A percentile compares a stretch with the other conserved stretches of the same genome.
phyloP scores from a whole-genome alignment of 176 grass and related monocot species.

The Musa troglodytarum region DNA sequence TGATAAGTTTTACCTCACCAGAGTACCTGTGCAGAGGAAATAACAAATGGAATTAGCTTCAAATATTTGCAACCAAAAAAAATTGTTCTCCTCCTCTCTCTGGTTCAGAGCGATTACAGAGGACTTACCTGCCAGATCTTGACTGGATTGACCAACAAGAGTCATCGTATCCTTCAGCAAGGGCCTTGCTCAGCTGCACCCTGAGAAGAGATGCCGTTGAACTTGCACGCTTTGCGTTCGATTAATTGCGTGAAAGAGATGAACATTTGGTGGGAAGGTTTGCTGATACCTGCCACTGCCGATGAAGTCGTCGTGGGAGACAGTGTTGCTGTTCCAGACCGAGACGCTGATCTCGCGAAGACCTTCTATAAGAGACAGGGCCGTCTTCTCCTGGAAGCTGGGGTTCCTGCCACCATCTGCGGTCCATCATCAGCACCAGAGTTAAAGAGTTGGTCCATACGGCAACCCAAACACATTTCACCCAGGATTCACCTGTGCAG shows the following conservation, averaged over 20 bases:
- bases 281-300: conserved; percentile 6
- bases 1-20: conserved; percentile 13
- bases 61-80: background rate
- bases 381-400: conserved; percentile 7
- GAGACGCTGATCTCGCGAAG: conserved; percentile 11
- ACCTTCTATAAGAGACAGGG: conserved; percentile 4
- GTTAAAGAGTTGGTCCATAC: too few species aligned
- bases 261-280: background rate
- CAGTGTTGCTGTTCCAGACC: conserved; percentile 11
- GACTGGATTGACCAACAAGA: conserved; percentile 5
- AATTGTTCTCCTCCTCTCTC: background rate
- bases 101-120: too few species aligned
- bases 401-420: conserved; percentile 17
- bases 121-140: background rate
- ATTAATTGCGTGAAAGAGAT: background rate
- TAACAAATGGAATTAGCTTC: background rate
- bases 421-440: too few species aligned
- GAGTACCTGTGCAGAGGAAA: background rate
- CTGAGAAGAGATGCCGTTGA: background rate
- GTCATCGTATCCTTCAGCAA: conserved; percentile 7
- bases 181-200: conserved; percentile 1
- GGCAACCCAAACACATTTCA: background rate
- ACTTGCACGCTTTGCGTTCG: background rate
- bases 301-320: conserved; percentile 5
- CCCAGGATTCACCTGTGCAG: background rate